A percentile compares a stretch with the other conserved stretches of the same genome.
These are phyloP conservation scores for Nicotiana sylvestris DNA, from an alignment of 257 asterid species.

Conservation along the genomic window DNA sequence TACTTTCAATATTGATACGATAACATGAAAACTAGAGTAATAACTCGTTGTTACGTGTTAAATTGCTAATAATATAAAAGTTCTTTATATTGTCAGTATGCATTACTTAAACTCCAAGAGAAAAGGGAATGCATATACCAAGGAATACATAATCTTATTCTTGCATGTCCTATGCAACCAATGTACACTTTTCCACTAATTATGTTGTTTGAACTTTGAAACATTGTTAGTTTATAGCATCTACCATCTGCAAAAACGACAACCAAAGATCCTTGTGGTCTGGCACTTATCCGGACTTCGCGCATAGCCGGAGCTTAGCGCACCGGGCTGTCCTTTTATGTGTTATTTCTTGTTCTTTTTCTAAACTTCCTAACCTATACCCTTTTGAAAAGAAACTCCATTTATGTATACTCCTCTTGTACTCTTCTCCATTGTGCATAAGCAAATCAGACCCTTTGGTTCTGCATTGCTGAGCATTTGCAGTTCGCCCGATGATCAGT, in stretches of 20 bases:
- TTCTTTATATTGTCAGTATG: neutral
- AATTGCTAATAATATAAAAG: neutral
- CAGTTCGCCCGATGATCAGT: conserved; percentile 54
- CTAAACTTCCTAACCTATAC: neutral
- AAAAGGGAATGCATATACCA: neutral
- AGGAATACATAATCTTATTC: neutral
- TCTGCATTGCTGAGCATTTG: conserved; percentile 52
- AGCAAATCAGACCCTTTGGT: conserved; percentile 23
- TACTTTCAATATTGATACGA: neutral
- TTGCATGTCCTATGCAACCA: neutral
- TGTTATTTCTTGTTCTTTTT: neutral
- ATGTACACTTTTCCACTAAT: neutral
- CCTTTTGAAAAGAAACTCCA: neutral
- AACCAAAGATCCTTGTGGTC: neutral
- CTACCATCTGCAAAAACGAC: neutral
- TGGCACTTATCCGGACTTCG: too few relatives aligned
- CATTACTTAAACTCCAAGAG: neutral
- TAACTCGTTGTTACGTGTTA: neutral
- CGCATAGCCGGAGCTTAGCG: too few relatives aligned
- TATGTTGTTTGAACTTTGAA: conserved; percentile 5
- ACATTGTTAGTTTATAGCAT: conserved; percentile 2
- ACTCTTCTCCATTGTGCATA: conserved; percentile 14
- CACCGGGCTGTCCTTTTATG: too few relatives aligned
- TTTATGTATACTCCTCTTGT: neutral
- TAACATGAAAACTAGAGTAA: neutral